Percentiles rank a stretch among this genome's conserved stretches.
Evolutionary conservation across 306 rosid genomes (phyloP).

Genomic region (Cucurbita argyrosperma): DNA sequence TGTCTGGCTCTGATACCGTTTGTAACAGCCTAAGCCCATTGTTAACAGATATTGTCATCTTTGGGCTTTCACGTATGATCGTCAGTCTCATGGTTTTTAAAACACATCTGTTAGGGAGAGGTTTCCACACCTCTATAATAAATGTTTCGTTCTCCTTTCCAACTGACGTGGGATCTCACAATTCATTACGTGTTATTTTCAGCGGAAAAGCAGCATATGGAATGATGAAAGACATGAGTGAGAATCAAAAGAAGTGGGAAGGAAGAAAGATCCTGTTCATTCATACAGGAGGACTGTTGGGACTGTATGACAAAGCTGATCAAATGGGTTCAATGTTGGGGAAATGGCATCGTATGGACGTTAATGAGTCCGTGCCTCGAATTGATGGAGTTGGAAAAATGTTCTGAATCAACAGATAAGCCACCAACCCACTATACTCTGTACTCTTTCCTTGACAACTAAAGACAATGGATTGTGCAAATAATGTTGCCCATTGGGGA

Average conservation of each 20-base stretch:
- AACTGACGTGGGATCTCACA: too few relatives aligned
- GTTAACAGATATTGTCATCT: too few relatives aligned
- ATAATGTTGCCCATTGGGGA: too few relatives aligned
- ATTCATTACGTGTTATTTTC: conserved; percentile 2
- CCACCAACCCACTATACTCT: neutral
- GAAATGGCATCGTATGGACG: conserved; percentile 70
- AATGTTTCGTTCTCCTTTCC: too few relatives aligned
- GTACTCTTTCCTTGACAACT: too few relatives aligned
- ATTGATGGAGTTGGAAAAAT: conserved; percentile 65
- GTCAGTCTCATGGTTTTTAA: too few relatives aligned
- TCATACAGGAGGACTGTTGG: conserved; percentile 89
- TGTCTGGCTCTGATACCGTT: too few relatives aligned
- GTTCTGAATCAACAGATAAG: conserved; percentile 27
- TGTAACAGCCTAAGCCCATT: too few relatives aligned
- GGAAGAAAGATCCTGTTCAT: conserved; percentile 82
- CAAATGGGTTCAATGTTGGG: conserved; percentile 48
- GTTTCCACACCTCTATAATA: too few relatives aligned
- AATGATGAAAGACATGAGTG: conserved; percentile 56
- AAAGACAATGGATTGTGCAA: too few relatives aligned
- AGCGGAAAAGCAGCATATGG: conserved; percentile 83
- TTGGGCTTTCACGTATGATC: too few relatives aligned
- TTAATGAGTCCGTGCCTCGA: conserved; percentile 53
- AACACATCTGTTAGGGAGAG: too few relatives aligned
- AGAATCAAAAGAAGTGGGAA: conserved; percentile 82
- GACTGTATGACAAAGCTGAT: conserved; percentile 80